A percentile compares a stretch with the other conserved stretches of the same genome.
Evolutionary conservation across 306 rosid genomes (phyloP).

Genomic region (Phaseolus lunatus): DNA sequence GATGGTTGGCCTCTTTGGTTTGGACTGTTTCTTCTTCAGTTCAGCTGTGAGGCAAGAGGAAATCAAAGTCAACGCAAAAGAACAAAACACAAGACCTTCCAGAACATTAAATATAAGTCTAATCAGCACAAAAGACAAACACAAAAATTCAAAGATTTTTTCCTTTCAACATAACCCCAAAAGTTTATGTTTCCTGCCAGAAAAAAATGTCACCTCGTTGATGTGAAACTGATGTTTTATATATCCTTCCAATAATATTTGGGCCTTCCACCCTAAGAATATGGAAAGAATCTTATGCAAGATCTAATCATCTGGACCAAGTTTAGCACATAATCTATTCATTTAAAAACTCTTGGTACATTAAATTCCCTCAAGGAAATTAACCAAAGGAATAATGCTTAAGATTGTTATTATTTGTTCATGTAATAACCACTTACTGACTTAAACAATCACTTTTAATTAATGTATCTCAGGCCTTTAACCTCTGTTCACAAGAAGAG

Average conservation of each 20-base stretch:
- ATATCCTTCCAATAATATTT: neutral
- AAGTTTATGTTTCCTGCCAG: conserved; percentile 22
- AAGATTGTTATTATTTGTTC: conserved; percentile 7
- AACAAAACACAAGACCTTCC: neutral
- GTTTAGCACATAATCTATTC: neutral
- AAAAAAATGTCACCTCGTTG: conserved; percentile 30
- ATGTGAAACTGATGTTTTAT: conserved; percentile 2
- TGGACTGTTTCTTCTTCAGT: conserved; percentile 83
- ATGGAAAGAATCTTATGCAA: conserved; percentile 11
- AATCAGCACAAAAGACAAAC: conserved; percentile 19
- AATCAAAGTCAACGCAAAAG: conserved; percentile 29
- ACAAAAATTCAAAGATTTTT: conserved; percentile 2
- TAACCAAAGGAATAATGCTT: neutral
- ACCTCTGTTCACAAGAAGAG: too few relatives aligned
- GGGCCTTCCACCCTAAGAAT: conserved; percentile 3
- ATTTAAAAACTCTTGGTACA: neutral
- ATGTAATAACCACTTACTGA: neutral
- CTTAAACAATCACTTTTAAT: conserved; percentile 11
- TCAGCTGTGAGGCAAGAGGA: conserved; percentile 69
- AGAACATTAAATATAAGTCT: conserved; percentile 18
- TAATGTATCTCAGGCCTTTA: neutral
- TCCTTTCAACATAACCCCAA: conserved; percentile 25
- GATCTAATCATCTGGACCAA: conserved; percentile 17
- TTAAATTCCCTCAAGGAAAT: neutral
- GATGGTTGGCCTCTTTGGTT: conserved; percentile 79